Evolutionary conservation across 805 yeast genomes (phyloP).

Genomic region (Saturnispora kantuleensis): DNA sequence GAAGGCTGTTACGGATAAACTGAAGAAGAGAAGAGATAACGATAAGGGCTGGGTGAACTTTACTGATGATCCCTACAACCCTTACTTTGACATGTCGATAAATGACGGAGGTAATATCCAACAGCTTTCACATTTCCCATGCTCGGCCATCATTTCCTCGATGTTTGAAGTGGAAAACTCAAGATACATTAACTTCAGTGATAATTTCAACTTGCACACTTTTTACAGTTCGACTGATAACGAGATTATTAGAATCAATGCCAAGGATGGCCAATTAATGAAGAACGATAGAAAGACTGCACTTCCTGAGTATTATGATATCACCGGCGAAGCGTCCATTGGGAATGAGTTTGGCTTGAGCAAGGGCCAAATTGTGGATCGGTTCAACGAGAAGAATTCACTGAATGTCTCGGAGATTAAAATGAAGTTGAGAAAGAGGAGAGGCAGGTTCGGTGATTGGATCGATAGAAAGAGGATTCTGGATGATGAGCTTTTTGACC

Average conservation of each 20-base stretch:
- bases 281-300: conserved; percentile 28
- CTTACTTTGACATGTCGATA: conserved; percentile 61
- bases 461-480: conserved; percentile 57
- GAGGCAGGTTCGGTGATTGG: conserved; percentile 65
- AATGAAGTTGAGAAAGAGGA: conserved; percentile 60
- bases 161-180: conserved; percentile 56
- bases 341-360: conserved; percentile 17
- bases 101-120: conserved; percentile 34
- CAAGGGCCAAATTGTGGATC: conserved; percentile 12
- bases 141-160: conserved; percentile 67
- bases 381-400: conserved; percentile 13
- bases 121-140: conserved; percentile 61
- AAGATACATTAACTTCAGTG: conserved; percentile 39
- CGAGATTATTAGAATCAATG: conserved; percentile 31
- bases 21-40: conserved; percentile 58
- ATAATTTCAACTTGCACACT: conserved; percentile 35
- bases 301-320: conserved; percentile 37
- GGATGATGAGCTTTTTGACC: conserved; percentile 23
- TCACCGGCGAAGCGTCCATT: conserved; percentile 20
- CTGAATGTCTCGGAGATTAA: conserved; percentile 38
- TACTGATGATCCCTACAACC: conserved; percentile 80
- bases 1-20: conserved; percentile 76
- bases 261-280: conserved; percentile 41
- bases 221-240: conserved; percentile 26
- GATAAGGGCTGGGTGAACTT: conserved; percentile 73